Base-by-base conservation (phyloP, 805 yeast genomes). In the Candida caryicola region DNA sequence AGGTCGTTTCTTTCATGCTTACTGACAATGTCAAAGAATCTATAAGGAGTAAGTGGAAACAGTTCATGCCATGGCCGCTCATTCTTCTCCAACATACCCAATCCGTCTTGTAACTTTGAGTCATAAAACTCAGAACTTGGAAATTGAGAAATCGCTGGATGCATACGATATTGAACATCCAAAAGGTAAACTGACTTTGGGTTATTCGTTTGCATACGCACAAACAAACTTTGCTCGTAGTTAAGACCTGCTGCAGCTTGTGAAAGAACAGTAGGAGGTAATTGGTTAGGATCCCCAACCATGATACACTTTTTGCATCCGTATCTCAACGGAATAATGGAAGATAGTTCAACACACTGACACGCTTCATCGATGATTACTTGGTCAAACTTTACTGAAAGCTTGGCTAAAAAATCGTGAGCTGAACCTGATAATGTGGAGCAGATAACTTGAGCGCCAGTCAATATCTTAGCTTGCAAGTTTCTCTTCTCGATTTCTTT, bases 241-340 rank as follows among this genome's bases (percentile, higher is more conserved):
- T 79, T 77, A 50, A 71, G 76, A 4, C 77, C 69, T 1, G 95
- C 82, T 1, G 99, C 98, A 10, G 79, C 82, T 50, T 85, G 89
- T 0, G 97, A 91, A 14, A 93, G 64, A 8, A 91, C 98, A 0
- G 99, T 91, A 0, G 99, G 99, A 0, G 99, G 99, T 45, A 93
- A 73, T 64, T 93, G 99, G 57, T 93, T 90, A 2, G 98, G 98
- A 66, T 93, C 99, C 59, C 99, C 99, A 32, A 93, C 99, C 95
- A 93, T 85, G 34, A 93, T 83, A 65, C 98, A 91, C 39, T 81
- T 79, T 43, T 74, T 81, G 51, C 95, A 85, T 1, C 98, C 98
- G 58, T 90, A 93, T 53, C 95, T 71, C 47, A 93, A 67, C 0
- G 99, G 99, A 51, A 91, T 91, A 17, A 93, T 75, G 0, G 95